A percentile compares a stretch with the other conserved stretches of the same genome.
phyloP scores from a whole-genome alignment of 2,329 filamentous ascomycete genomes.

The Byssothecium circinans region DNA sequence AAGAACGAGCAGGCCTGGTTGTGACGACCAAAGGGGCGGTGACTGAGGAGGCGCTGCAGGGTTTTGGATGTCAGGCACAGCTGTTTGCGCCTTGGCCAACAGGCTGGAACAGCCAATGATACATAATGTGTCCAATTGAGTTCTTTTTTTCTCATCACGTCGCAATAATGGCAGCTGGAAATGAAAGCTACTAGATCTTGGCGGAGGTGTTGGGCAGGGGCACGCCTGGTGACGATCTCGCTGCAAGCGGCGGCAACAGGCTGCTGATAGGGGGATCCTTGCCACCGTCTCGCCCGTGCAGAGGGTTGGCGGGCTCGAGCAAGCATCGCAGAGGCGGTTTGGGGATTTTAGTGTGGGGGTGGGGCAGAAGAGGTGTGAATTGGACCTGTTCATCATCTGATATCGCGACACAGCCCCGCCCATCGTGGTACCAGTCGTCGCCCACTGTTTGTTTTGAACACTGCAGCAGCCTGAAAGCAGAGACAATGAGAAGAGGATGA shows the following conservation, averaged over 20 bases:
- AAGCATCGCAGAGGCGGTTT: conserved; percentile 38
- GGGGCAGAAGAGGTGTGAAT: conserved; percentile 22
- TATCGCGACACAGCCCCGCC: conserved; percentile 25
- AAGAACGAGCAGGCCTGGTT: conserved; percentile 29
- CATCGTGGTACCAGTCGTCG: conserved; percentile 35
- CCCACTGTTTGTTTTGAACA: neutral
- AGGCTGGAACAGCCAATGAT: conserved; percentile 30
- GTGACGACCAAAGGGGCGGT: conserved; percentile 40
- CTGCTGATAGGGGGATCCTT: conserved; percentile 35
- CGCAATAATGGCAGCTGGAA: conserved; percentile 19
- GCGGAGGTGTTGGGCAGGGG: conserved; percentile 34
- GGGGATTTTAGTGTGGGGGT: conserved; percentile 43
- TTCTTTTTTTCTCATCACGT: conserved; percentile 37
- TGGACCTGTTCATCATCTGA: conserved; percentile 41
- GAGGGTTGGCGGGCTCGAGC: conserved; percentile 35
- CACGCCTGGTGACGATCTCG: conserved; percentile 41
- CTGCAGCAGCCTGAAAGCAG: conserved; percentile 24
- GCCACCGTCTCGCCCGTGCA: conserved; percentile 36
- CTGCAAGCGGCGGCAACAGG: conserved; percentile 40
- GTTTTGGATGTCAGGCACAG: conserved; percentile 36
- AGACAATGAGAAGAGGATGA: conserved; percentile 20
- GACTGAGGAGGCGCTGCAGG: conserved; percentile 29
- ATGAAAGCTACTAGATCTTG: conserved; percentile 35
- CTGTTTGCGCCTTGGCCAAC: conserved; percentile 29
- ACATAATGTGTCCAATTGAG: conserved; percentile 28